Conservation (phyloP, 2,329 filamentous ascomycete species). For the Fusarium mundagurra region DNA sequence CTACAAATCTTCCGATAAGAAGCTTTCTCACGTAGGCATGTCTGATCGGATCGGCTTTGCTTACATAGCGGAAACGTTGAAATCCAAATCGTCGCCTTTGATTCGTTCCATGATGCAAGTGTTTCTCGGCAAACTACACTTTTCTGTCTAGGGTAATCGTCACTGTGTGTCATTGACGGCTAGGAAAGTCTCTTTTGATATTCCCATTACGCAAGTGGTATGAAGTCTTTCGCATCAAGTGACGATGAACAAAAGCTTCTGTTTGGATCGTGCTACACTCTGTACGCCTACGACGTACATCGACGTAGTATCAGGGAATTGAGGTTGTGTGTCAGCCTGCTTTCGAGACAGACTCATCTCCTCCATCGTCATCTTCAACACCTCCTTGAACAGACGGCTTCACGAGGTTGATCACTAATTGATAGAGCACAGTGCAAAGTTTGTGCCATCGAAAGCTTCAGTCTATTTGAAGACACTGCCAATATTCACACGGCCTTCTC, state of each 20-base stretch:
- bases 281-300: not conserved
- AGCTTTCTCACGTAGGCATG: not conserved
- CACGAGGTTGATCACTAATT: not conserved
- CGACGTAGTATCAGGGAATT: conserved; percentile 13
- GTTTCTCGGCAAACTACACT: not conserved
- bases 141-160: conserved; percentile 26
- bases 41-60: conserved; percentile 22
- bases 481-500: conserved; percentile 12
- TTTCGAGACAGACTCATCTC: conserved; percentile 11
- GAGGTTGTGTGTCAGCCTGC: conserved; percentile 19
- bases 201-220: conserved; percentile 27
- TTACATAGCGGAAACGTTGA: conserved; percentile 26
- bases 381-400: not conserved
- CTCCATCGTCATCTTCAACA: not conserved
- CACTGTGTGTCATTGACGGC: conserved; percentile 12
- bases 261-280: not conserved
- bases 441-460: not conserved
- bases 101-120: conserved; percentile 25
- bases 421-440: conserved; percentile 22
- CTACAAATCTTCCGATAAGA: not conserved
- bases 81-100: not conserved
- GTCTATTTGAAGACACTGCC: not conserved
- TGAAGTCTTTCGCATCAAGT: conserved; percentile 7
- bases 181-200: conserved; percentile 15
- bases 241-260: conserved; percentile 4